phyloP scores from a whole-genome alignment of 495 filamentous ascomycete species.

The Xeromyces bisporus region DNA sequence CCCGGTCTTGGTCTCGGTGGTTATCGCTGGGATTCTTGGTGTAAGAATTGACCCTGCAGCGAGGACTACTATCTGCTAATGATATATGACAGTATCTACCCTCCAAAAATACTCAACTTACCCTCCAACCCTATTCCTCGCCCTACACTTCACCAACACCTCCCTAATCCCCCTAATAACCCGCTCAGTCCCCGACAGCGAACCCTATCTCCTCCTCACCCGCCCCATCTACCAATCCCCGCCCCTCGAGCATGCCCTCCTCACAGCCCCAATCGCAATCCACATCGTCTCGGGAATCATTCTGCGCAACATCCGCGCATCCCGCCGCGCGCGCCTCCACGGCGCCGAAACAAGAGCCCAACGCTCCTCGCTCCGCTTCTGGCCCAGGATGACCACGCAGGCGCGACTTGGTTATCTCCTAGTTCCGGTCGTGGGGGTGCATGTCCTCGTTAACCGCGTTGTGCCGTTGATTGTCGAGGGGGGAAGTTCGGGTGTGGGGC shows the following conservation, averaged over 20 bases:
- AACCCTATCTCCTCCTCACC: slow-evolving; percentile 44
- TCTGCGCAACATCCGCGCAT: slow-evolving; percentile 56
- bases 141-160: slow-evolving; percentile 66
- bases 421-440: slow-evolving; percentile 43
- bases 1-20: slow-evolving; percentile 39
- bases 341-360: slow-evolving; percentile 37
- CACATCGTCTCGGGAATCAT: slow-evolving; percentile 51
- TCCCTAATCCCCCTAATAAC: slow-evolving; percentile 53
- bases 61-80: too few species aligned
- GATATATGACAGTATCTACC: slow-evolving; percentile 59
- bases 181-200: slow-evolving; percentile 32
- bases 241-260: slow-evolving; percentile 26
- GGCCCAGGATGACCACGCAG: slow-evolving; percentile 52
- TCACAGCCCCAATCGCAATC: slow-evolving; percentile 27
- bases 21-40: slow-evolving; percentile 42
- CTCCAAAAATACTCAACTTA: slow-evolving; percentile 80
- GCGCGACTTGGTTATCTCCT: slow-evolving; percentile 51
- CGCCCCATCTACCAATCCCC: slow-evolving; percentile 66
- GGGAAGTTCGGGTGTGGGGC: slow-evolving; percentile 61
- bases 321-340: slow-evolving; percentile 50
- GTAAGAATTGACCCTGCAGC: slow-evolving; percentile 27
- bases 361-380: slow-evolving; percentile 24
- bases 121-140: slow-evolving; percentile 60
- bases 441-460: slow-evolving; percentile 53
- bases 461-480: slow-evolving; percentile 62